These are phyloP conservation scores for Sophora flavescens DNA, from an alignment of 306 rosid species.

Conservation along the genomic window DNA sequence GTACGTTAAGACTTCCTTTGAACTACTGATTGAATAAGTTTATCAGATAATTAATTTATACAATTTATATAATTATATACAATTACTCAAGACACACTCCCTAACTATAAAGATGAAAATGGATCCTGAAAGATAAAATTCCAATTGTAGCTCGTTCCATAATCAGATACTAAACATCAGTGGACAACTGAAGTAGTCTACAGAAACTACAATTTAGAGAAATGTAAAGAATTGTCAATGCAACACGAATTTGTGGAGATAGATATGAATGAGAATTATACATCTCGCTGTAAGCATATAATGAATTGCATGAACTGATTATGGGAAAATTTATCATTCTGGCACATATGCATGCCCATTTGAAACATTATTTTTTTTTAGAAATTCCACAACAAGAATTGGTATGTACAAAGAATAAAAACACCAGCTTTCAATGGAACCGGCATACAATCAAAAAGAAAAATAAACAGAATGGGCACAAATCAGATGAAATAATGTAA, in stretches of 20 bases:
- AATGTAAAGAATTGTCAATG: neutral
- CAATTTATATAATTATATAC: neutral
- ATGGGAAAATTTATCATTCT: neutral
- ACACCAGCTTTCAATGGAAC: conserved; percentile 1
- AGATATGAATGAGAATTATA: neutral
- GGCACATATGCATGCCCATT: neutral
- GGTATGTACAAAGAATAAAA: neutral
- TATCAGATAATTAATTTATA: neutral
- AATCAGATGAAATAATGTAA: neutral
- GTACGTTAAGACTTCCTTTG: neutral
- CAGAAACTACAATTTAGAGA: neutral
- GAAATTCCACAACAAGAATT: neutral
- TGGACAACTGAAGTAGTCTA: neutral
- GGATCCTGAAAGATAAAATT: neutral
- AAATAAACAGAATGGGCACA: neutral
- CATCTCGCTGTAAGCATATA: neutral
- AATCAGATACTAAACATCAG: neutral
- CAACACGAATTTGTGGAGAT: neutral
- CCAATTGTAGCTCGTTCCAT: neutral
- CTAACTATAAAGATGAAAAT: conserved; percentile 1
- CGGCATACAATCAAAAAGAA: neutral
- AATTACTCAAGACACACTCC: conserved; percentile 1
- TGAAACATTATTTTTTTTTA: neutral
- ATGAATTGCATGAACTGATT: neutral
- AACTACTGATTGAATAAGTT: neutral